phyloP scores from a whole-genome alignment of 805 yeast genomes.

The Candida ulmi region DNA sequence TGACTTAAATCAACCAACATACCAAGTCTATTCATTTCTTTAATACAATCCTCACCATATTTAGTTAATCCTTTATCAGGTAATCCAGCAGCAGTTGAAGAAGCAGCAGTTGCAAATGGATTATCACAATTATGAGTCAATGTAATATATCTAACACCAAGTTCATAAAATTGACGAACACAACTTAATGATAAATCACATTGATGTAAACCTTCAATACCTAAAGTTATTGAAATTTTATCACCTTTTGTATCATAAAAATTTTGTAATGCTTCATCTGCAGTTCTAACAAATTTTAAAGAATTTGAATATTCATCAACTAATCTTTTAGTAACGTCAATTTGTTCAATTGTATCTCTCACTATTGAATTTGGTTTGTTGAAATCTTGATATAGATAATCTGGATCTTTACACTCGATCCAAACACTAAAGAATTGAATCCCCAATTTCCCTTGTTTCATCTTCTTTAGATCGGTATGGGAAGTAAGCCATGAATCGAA shows the following conservation, averaged over 20 bases:
- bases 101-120: constrained; percentile 53
- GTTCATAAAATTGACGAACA: constrained; percentile 40
- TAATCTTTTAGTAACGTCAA: constrained; percentile 43
- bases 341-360: constrained; percentile 49
- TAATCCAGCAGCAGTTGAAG: constrained; percentile 39
- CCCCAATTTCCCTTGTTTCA: constrained; percentile 41
- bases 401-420: constrained; percentile 39
- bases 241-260: constrained; percentile 22
- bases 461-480: constrained; percentile 39
- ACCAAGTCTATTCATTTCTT: constrained; percentile 48
- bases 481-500: constrained; percentile 34
- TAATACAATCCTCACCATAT: constrained; percentile 35
- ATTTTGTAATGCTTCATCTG: constrained; percentile 35
- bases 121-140: constrained; percentile 53
- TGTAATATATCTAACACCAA: constrained; percentile 51
- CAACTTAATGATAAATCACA: constrained; percentile 44
- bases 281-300: constrained; percentile 34
- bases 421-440: constrained; percentile 46
- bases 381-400: constrained; percentile 37
- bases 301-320: constrained; percentile 34
- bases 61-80: constrained; percentile 39
- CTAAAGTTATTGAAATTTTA: constrained; percentile 42
- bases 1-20: constrained; percentile 49
- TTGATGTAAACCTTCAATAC: constrained; percentile 52
- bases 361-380: constrained; percentile 38